Evolutionary conservation across 106 monocot genomes (phyloP).

Genomic region (Dendrobium chrysotoxum): DNA sequence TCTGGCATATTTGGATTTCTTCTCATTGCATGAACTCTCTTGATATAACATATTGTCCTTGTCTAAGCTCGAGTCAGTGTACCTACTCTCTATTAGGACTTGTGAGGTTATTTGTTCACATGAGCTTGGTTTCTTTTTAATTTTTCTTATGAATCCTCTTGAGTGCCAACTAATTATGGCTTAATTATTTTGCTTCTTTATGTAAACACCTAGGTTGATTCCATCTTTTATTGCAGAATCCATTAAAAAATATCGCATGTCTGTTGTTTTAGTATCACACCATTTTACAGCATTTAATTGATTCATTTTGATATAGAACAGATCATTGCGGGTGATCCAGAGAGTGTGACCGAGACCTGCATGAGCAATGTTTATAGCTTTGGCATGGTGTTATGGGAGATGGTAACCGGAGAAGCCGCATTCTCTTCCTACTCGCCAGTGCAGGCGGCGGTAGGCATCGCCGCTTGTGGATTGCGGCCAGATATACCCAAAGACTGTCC

Average conservation of each 20-base stretch:
- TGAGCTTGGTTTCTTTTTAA: no score
- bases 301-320: slow-evolving; percentile 15
- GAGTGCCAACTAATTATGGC: no score
- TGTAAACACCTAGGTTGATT: background rate
- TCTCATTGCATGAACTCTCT: background rate
- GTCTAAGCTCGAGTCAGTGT: no score
- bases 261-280: no score
- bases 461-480: slow-evolving; percentile 80
- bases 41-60: no score
- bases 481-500: slow-evolving; percentile 88
- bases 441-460: slow-evolving; percentile 98
- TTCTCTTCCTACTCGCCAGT: slow-evolving; percentile 94
- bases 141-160: no score
- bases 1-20: background rate
- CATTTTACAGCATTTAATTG: background rate
- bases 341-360: slow-evolving; percentile 85
- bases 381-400: slow-evolving; percentile 97
- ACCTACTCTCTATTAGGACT: no score
- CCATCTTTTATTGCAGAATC: background rate
- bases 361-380: slow-evolving; percentile 99
- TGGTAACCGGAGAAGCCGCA: slow-evolving; percentile 83
- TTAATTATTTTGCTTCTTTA: no score
- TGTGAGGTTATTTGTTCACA: no score
- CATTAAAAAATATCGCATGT: no score
- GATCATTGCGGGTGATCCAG: slow-evolving; percentile 96